A percentile compares a stretch with the other conserved stretches of the same genome.
Conservation (phyloP, 2,329 filamentous ascomycete genomes). For the Albifimbria verrucaria region DNA sequence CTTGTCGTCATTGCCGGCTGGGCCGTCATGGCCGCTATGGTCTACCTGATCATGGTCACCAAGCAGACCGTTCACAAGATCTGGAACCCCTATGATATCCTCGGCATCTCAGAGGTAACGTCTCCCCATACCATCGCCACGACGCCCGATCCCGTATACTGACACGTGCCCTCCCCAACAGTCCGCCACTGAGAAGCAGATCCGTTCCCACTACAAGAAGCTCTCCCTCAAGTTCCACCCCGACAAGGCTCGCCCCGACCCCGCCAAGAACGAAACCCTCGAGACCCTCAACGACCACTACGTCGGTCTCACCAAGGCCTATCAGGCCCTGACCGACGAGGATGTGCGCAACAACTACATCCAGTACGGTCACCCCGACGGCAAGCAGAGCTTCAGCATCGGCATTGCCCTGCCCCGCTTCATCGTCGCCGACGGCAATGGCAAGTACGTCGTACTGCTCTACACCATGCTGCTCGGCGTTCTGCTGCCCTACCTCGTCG, state of each 20-base stretch:
- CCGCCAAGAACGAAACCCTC: slow-evolving; percentile 81
- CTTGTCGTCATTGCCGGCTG: slow-evolving; percentile 75
- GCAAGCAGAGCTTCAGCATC: slow-evolving; percentile 97
- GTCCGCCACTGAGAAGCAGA: slow-evolving; percentile 82
- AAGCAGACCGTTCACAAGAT: slow-evolving; percentile 69
- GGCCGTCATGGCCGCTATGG: slow-evolving; percentile 82
- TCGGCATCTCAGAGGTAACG: slow-evolving; percentile 76
- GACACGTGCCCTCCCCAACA: slow-evolving; percentile 29
- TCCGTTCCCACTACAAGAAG: slow-evolving; percentile 86
- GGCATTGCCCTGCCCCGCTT: slow-evolving; percentile 93
- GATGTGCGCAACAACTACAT: slow-evolving; percentile 96
- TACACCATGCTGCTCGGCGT: slow-evolving; percentile 88
- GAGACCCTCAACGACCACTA: slow-evolving; percentile 84
- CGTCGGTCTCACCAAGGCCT: slow-evolving; percentile 95
- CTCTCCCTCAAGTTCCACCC: slow-evolving; percentile 86
- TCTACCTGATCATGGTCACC: slow-evolving; percentile 83
- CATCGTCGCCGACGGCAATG: slow-evolving; percentile 88
- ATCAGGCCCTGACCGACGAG: slow-evolving; percentile 96
- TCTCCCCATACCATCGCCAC: neutral
- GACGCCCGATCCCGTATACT: slow-evolving; percentile 4
- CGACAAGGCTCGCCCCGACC: slow-evolving; percentile 84
- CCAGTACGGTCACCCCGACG: slow-evolving; percentile 93
- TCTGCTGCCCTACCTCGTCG: slow-evolving; percentile 86
- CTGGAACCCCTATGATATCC: slow-evolving; percentile 96
- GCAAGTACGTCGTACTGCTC: slow-evolving; percentile 89